Conservation (phyloP, 176 grass and related monocot genomes). For the Cenchrus purpureus region DNA sequence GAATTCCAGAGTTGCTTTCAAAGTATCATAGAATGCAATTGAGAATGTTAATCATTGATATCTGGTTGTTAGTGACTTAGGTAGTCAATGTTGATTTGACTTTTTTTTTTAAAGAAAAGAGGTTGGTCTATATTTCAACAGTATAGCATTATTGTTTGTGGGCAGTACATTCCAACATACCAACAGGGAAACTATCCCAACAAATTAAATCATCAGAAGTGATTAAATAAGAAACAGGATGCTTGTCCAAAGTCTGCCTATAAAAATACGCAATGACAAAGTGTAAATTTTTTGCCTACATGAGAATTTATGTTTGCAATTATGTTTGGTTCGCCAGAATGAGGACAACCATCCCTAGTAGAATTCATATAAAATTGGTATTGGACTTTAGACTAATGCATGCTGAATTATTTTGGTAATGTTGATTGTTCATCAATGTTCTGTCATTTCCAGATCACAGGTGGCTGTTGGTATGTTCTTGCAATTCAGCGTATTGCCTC, state of each 20-base stretch:
- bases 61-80: constrained; percentile 13
- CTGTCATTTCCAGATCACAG: constrained; percentile 69
- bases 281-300: neutral
- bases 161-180: too few species aligned
- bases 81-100: neutral
- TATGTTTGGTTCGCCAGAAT: neutral
- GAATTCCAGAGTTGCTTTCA: neutral
- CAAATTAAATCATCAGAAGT: neutral
- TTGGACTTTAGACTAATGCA: neutral
- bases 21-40: neutral
- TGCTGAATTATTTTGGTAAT: neutral
- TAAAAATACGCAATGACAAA: neutral
- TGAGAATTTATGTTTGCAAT: neutral
- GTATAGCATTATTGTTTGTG: neutral
- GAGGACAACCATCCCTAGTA: neutral
- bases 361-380: constrained; percentile 8
- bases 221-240: neutral
- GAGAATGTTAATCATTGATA: constrained; percentile 4
- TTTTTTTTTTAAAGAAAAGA: neutral
- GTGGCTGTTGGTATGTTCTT: constrained; percentile 97
- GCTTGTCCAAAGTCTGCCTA: neutral
- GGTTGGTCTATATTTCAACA: neutral
- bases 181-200: neutral
- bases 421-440: neutral
- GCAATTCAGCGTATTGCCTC: constrained; percentile 85